These are phyloP conservation scores for Eucalyptus leucophloia DNA, from an alignment of 345 rosid species.

Conservation along the genomic window DNA sequence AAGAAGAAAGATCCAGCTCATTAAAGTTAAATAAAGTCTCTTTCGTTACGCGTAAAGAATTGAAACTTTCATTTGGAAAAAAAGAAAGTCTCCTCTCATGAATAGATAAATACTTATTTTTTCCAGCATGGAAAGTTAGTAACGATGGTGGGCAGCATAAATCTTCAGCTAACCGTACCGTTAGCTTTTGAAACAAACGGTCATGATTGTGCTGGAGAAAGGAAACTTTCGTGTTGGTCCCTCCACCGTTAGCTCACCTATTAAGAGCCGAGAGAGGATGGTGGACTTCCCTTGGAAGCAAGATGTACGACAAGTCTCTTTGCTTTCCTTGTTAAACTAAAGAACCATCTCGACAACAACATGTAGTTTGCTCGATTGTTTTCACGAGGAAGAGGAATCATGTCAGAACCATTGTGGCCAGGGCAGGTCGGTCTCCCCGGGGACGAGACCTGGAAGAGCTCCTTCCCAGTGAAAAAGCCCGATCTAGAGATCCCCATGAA, in stretches of 20 bases:
- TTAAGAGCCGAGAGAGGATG: no score
- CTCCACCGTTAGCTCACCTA: no score
- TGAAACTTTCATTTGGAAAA: fast-evolving
- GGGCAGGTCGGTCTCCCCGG: constrained; percentile 26
- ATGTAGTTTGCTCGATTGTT: not conserved
- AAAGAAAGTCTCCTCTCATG: not conserved
- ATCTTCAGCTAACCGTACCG: no score
- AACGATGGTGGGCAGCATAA: no score
- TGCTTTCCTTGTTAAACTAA: no score
- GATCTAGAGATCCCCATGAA: constrained; percentile 14
- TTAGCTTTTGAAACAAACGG: no score
- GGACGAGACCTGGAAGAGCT: constrained; percentile 9
- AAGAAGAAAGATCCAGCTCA: not conserved
- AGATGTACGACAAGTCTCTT: no score
- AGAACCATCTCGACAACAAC: not conserved
- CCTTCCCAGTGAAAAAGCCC: constrained; percentile 10
- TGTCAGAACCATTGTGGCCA: constrained; percentile 67
- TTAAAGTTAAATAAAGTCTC: not conserved
- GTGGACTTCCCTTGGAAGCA: no score
- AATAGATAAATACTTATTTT: not conserved
- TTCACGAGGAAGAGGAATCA: not conserved
- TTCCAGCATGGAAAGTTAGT: not conserved
- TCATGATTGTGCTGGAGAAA: no score
- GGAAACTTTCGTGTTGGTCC: no score
- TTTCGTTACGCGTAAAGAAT: fast-evolving